A percentile compares a stretch with the other conserved stretches of the same genome.
Conservation (phyloP, 495 filamentous ascomycete genomes). For the Alectoria sarmentosa region DNA sequence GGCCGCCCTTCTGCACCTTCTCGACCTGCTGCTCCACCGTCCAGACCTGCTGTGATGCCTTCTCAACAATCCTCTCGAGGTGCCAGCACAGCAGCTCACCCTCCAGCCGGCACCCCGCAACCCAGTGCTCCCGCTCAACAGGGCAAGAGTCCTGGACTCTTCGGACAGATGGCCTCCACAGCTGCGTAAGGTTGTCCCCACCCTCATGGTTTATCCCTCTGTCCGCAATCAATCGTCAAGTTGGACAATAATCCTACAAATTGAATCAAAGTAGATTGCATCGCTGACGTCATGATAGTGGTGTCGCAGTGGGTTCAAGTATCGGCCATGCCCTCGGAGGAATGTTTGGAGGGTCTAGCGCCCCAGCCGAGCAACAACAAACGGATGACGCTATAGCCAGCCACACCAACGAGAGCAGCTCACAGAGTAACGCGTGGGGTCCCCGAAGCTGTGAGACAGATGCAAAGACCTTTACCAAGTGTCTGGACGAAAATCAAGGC, state of each 20-base stretch:
- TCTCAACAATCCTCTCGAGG: constrained; percentile 54
- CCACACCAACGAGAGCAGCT: constrained; percentile 35
- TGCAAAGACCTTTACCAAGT: constrained; percentile 80
- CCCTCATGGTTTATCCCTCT: constrained; percentile 7
- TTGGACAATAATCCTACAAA: background rate
- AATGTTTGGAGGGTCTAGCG: constrained; percentile 60
- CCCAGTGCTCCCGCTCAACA: constrained; percentile 45
- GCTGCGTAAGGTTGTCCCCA: constrained; percentile 56
- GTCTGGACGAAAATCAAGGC: constrained; percentile 89
- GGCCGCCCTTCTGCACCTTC: constrained; percentile 40
- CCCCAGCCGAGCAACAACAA: constrained; percentile 50
- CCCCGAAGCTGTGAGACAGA: constrained; percentile 64
- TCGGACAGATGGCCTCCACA: constrained; percentile 82
- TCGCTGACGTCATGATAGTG: constrained; percentile 45
- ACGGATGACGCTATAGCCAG: constrained; percentile 38
- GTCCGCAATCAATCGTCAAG: background rate
- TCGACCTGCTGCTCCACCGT: constrained; percentile 59
- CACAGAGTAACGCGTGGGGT: constrained; percentile 47
- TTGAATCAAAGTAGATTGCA: constrained; percentile 18
- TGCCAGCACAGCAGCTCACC: constrained; percentile 59
- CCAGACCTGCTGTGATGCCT: constrained; percentile 51
- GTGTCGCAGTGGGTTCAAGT: constrained; percentile 90
- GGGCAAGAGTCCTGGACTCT: constrained; percentile 55
- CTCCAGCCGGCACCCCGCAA: constrained; percentile 39
- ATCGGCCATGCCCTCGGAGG: constrained; percentile 93